These are phyloP conservation scores for Colletotrichum chrysophilum DNA, from an alignment of 2,329 filamentous ascomycete genomes.

Conservation along the genomic window DNA sequence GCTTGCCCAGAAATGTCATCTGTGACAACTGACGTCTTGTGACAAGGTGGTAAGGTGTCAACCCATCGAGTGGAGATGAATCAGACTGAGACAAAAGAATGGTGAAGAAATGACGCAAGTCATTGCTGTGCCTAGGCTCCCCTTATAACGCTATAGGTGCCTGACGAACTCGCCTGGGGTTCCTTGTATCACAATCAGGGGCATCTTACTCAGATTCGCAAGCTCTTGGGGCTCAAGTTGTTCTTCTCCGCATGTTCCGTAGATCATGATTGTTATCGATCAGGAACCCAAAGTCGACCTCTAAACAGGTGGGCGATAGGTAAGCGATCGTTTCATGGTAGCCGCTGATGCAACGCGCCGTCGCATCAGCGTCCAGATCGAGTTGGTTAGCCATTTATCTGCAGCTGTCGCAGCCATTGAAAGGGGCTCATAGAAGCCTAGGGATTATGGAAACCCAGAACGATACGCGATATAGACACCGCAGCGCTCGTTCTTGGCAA, in stretches of 20 bases:
- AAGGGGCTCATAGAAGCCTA: not conserved
- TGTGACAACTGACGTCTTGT: constrained; percentile 19
- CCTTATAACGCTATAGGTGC: not conserved
- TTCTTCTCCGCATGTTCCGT: not conserved
- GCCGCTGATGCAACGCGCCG: not conserved
- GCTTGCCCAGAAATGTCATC: not conserved
- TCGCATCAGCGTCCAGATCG: not conserved
- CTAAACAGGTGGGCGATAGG: no score
- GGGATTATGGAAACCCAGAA: not conserved
- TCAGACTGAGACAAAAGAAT: constrained; percentile 8
- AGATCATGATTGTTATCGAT: not conserved
- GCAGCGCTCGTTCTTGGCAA: not conserved
- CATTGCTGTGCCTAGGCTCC: not conserved
- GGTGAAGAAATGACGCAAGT: not conserved
- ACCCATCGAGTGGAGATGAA: constrained; percentile 6
- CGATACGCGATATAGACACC: not conserved
- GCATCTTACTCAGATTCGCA: not conserved
- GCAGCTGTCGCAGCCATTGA: not conserved
- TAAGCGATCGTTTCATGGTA: not conserved
- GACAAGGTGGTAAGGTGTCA: constrained; percentile 8
- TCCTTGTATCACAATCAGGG: not conserved
- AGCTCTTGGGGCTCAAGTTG: not conserved
- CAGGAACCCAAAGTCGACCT: not conserved
- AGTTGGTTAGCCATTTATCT: not conserved
- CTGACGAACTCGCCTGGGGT: not conserved